Percentiles rank a stretch among this genome's conserved stretches.
These are phyloP conservation scores for Trichoderma oligosporum DNA, from an alignment of 2,329 filamentous ascomycete genomes.

Conservation along the genomic window DNA sequence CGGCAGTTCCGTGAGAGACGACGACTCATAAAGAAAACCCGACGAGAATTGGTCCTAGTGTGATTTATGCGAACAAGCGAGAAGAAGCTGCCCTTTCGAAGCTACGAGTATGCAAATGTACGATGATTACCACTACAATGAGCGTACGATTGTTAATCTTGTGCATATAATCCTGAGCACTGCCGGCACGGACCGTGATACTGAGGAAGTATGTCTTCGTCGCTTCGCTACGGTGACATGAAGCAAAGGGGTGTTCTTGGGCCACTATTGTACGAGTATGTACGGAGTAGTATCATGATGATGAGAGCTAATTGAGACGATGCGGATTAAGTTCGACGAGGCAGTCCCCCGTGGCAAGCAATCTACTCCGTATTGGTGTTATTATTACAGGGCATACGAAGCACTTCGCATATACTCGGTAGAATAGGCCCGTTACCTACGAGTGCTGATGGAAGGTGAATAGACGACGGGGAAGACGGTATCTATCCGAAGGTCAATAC, in stretches of 20 bases:
- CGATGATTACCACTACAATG: not conserved
- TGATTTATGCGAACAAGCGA: no score
- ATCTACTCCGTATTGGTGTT: not conserved
- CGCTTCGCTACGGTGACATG: not conserved
- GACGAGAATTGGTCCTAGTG: not conserved
- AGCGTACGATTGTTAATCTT: not conserved
- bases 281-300: not conserved
- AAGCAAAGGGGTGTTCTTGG: not conserved
- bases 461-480: slow-evolving; percentile 9
- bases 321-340: not conserved
- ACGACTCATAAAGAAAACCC: not conserved
- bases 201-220: no score
- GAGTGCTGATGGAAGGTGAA: not conserved
- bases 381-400: slow-evolving; percentile 4
- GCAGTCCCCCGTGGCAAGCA: slow-evolving; percentile 6
- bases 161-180: no score
- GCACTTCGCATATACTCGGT: slow-evolving; percentile 14
- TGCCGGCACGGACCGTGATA: no score
- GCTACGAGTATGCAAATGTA: slow-evolving; percentile 1
- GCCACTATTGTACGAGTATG: no score
- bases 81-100: slow-evolving; percentile 5
- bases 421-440: slow-evolving; percentile 7
- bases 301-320: not conserved
- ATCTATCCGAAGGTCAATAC: slow-evolving; percentile 5
- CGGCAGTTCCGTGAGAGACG: slow-evolving; percentile 4